Base-by-base conservation (phyloP, 2,329 filamentous ascomycete species). In the Epichloe glyceriae region DNA sequence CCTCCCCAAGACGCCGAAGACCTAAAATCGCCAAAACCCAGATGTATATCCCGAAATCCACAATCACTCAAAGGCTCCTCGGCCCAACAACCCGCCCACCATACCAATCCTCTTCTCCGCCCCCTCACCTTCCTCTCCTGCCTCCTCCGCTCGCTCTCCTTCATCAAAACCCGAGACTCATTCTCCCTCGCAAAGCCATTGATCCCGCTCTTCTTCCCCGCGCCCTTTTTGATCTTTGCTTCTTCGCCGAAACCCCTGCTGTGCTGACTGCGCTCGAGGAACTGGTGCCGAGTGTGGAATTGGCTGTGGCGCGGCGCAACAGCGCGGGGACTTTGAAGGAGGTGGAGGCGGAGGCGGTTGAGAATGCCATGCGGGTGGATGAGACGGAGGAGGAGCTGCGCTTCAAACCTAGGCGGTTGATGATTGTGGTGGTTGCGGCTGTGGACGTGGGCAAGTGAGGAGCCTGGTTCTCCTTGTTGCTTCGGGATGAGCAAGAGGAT, bases 321-420 rank as follows among this genome's bases (percentile, higher is more conserved):
- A 93, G 73, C 0, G 78, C 75, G 0, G 87, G 86, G 1, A 86
- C 78, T 58, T 79, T 82, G 75, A 88, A 86, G 0, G 70, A 69
- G 55, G 52, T 68, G 55, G 52, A 65, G 3, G 67, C 59, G 5
- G 67, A 62, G 2, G 71, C 65, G 1, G 70, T 60, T 8, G 75
- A 68, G 62, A 86, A 86, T 3, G 82, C 83, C 52, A 83, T 70
- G 20, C 73, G 74, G 2, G 64, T 62, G 17, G 58, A 51, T 17
- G 63, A 54, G 3, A 67, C 62, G 37, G 62, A 48, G 40, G 58
- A 65, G 14, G 68, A 71, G 0, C 67, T 67, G 43, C 84, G 81
- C 62, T 85, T 85, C 37, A 89, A 73, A 19, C 74, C 77, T 55
- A 91, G 82, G 50, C 88, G 84, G 66, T 94, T 86, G 46, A 91